These are phyloP conservation scores for Linderniella brevidens DNA, from an alignment of 257 asterid genomes.

Conservation along the genomic window DNA sequence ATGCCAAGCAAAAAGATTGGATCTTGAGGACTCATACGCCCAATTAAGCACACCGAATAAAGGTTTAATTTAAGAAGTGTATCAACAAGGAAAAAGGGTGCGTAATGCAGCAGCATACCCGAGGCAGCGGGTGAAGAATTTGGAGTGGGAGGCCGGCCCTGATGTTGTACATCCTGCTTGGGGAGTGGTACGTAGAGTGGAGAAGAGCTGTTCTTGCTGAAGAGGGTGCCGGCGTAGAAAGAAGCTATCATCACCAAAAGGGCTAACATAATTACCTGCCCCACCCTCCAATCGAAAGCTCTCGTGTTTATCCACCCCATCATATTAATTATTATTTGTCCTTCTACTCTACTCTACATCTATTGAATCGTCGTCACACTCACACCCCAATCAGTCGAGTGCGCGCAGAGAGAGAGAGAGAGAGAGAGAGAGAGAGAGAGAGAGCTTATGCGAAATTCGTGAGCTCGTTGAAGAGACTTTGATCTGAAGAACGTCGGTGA, in stretches of 20 bases:
- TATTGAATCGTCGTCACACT: too few relatives aligned
- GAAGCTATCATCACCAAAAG: slow-evolving; percentile 68
- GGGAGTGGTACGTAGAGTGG: slow-evolving; percentile 14
- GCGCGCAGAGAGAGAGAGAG: too few relatives aligned
- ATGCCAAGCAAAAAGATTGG: too few relatives aligned
- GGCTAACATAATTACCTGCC: slow-evolving; percentile 33
- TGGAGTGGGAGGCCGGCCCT: slow-evolving; percentile 10
- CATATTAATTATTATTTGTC: slow-evolving; percentile 12
- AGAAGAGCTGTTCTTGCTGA: slow-evolving; percentile 23
- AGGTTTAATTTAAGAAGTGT: neutral
- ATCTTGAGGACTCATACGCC: too few relatives aligned
- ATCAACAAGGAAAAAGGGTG: neutral
- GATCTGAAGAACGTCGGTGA: too few relatives aligned
- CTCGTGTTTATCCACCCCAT: slow-evolving; percentile 30
- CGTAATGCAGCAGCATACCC: neutral
- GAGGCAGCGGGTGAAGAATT: slow-evolving; percentile 18
- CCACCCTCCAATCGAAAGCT: slow-evolving; percentile 66
- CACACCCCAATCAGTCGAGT: too few relatives aligned
- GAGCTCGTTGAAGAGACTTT: neutral
- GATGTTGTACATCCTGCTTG: slow-evolving; percentile 18
- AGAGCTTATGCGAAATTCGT: too few relatives aligned
- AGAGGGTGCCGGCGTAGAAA: slow-evolving; percentile 75
- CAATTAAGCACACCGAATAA: too few relatives aligned
- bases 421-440: too few relatives aligned
- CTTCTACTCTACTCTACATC: too few relatives aligned